phyloP scores from a whole-genome alignment of 331 rosid genomes.

The Pyrus hybrid region DNA sequence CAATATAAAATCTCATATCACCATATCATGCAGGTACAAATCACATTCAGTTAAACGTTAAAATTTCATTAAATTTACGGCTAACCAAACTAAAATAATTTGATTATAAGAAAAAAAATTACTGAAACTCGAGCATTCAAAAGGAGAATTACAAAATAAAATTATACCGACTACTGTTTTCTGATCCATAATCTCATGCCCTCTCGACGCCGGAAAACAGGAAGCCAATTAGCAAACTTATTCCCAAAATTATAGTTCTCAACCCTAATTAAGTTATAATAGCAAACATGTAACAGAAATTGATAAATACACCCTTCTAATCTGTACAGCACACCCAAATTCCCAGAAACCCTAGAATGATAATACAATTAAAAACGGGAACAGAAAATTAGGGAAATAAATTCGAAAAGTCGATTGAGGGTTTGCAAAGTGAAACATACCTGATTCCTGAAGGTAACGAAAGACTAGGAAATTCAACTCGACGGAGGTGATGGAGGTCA shows the following conservation, averaged over 20 bases:
- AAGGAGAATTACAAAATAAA: neutral
- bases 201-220: too few relatives aligned
- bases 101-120: neutral
- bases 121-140: neutral
- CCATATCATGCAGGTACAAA: neutral
- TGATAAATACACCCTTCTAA: neutral
- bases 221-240: neutral
- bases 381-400: neutral
- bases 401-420: neutral
- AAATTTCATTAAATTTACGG: neutral
- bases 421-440: slow-evolving; percentile 15
- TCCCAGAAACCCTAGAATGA: neutral
- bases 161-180: neutral
- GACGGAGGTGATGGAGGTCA: slow-evolving; percentile 70
- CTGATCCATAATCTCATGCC: neutral
- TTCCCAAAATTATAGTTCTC: neutral
- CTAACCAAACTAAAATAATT: neutral
- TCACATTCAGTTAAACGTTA: neutral
- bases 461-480: slow-evolving; percentile 78
- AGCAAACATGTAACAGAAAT: neutral
- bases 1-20: neutral
- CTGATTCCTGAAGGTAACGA: slow-evolving; percentile 95
- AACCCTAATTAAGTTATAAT: slow-evolving; percentile 2
- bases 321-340: neutral
- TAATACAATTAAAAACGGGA: neutral